These are phyloP conservation scores for Condylostoma magnum DNA, from an alignment of 169 alveolate species.

Conservation along the genomic window DNA sequence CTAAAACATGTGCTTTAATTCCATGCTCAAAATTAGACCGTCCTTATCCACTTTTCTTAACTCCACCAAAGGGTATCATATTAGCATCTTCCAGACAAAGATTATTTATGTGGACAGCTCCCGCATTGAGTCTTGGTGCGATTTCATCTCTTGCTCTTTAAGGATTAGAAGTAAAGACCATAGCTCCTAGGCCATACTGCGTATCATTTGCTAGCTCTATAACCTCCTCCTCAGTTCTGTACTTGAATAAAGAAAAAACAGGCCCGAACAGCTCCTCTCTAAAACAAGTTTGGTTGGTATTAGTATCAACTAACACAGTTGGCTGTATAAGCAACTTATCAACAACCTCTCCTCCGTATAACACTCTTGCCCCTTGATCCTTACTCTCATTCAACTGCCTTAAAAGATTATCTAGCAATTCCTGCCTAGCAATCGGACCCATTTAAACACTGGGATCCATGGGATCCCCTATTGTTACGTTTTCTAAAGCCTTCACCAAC, in stretches of 20 bases:
- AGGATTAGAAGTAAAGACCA: neutral
- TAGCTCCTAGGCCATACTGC: conserved; percentile 15
- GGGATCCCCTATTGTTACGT: conserved; percentile 50
- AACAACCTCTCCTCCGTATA: conserved; percentile 51
- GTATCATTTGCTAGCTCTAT: neutral
- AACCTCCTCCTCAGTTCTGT: neutral
- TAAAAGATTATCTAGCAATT: conserved; percentile 27
- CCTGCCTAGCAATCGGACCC: conserved; percentile 59
- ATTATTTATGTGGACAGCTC: neutral
- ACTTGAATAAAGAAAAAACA: neutral
- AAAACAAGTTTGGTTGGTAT: neutral
- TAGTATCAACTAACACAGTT: conserved; percentile 6
- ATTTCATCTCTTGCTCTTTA: neutral
- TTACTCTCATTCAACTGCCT: conserved; percentile 35
- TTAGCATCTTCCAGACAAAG: too few relatives aligned
- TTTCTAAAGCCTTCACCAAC: conserved; percentile 25
- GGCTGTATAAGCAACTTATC: too few relatives aligned
- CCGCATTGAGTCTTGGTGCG: neutral
- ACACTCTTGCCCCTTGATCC: conserved; percentile 46
- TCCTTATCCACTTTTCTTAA: conserved; percentile 4
- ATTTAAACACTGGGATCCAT: conserved; percentile 29
- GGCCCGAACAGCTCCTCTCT: conserved; percentile 1
- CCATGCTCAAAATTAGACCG: too few relatives aligned
- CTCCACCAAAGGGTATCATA: conserved; percentile 17
- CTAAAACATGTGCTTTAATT: too few relatives aligned